Evolutionary conservation across 2,329 filamentous ascomycete species (phyloP).

Genomic region (Colletotrichum sp.): DNA sequence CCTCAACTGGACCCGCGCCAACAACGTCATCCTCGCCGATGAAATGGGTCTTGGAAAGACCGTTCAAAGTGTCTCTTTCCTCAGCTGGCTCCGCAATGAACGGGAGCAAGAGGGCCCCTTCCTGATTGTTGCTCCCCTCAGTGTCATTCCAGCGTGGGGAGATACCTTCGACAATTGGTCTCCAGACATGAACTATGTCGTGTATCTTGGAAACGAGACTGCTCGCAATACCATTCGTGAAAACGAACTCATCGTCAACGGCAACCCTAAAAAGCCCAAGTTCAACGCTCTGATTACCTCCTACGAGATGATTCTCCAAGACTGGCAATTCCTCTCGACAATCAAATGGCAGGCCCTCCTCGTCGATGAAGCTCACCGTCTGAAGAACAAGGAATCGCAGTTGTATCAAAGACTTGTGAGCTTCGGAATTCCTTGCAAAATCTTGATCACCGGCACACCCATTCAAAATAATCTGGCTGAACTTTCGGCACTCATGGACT

Average conservation of each 20-base stretch:
- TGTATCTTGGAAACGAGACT: conserved; percentile 90
- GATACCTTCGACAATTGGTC: conserved; percentile 98
- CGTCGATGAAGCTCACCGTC: conserved; percentile 93
- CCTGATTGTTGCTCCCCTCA: conserved; percentile 94
- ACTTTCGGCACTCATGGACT: conserved; percentile 90
- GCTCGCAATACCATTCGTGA: conserved; percentile 88
- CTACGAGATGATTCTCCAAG: conserved; percentile 92
- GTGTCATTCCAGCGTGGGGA: conserved; percentile 97
- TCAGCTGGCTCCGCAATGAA: conserved; percentile 95
- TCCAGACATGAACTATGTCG: conserved; percentile 94
- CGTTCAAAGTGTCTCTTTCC: conserved; percentile 94
- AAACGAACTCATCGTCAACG: conserved; percentile 85
- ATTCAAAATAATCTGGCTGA: conserved; percentile 97
- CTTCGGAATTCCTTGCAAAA: conserved; percentile 86
- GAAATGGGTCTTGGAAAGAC: conserved; percentile 99
- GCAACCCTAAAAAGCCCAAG: conserved; percentile 86
- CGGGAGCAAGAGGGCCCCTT: conserved; percentile 92
- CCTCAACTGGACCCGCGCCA: conserved; percentile 92
- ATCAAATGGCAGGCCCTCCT: conserved; percentile 98
- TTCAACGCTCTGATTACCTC: conserved; percentile 98
- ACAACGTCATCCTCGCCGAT: conserved; percentile 96
- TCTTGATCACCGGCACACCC: conserved; percentile 95
- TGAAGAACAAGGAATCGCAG: conserved; percentile 96
- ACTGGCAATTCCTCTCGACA: conserved; percentile 81
- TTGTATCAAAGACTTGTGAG: conserved; percentile 84